Base-by-base conservation (phyloP, 768 basidiomycete species). In the Xerocomellus amylosporus region DNA sequence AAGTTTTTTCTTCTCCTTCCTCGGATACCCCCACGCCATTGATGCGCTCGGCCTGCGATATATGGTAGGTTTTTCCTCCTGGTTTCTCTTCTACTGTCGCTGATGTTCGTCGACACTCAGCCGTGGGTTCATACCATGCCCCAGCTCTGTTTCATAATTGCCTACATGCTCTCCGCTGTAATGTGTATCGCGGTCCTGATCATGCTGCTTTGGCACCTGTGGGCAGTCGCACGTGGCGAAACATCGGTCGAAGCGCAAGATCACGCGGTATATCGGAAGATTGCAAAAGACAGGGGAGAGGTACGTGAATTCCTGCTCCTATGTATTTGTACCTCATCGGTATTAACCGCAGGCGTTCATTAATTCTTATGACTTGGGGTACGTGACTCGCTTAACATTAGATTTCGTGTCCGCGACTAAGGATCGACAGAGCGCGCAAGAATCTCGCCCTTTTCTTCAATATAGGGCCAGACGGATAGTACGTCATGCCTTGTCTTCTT, bases 331-430 rank as follows among this genome's bases (percentile, higher is more conserved):
- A 9, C n/a, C 33, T 40, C 15, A 48, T 31, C 17, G 33, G 40
- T 26, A 38, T 36, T 41, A 13, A 57, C 42, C 34, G 41, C 22
- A 91, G 90, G 75, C 75, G 2, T 98, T 94, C 64, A 77, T 92
- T 12, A 98, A 98, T 64, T 93, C 89, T 2, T 99, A 93, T 66
- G 90, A 98, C 68, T 74, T 96, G 5, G 96, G 94, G 81, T 87
- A 66, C 39, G 78, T 64, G 26, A 12, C 49, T 53, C 26, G 8
- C 19, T 49, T 52, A n/a, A 12, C 13, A 14, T n/a, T 9, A 24
- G 22, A 14, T 45, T 42, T 42, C 20, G 17, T 26, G 8, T 31
- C 20, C 24, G 15, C 31, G 12, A 30, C 58, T 10, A 36, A 53
- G 15, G 10, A 8, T 20, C 4, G 9, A 38, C 42, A 45, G 63